These are phyloP conservation scores for Pichia sp. DNA, from an alignment of 1,139 yeast species.

Conservation along the genomic window DNA sequence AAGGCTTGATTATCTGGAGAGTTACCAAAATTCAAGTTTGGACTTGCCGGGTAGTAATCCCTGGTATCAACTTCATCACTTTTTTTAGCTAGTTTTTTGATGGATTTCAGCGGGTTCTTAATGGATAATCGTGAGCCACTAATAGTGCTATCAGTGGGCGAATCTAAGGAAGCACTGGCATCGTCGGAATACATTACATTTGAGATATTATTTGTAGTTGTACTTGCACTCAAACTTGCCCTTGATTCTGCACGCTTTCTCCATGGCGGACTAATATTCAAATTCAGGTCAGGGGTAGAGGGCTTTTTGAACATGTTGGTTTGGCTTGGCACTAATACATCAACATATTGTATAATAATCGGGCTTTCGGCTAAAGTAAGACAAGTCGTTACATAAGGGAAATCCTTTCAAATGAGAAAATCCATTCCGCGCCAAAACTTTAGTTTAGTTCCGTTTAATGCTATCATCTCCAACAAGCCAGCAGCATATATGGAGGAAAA, in stretches of 20 bases:
- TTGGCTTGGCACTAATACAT: neutral
- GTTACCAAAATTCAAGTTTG: slow-evolving; percentile 18
- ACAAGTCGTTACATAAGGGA: no score
- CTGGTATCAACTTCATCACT: slow-evolving; percentile 18
- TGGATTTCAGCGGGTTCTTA: slow-evolving; percentile 17
- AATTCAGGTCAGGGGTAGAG: slow-evolving; percentile 12
- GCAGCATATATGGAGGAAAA: neutral
- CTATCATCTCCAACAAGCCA: neutral
- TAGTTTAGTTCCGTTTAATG: neutral
- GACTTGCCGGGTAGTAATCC: slow-evolving; percentile 21
- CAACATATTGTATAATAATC: no score
- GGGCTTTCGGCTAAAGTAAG: no score
- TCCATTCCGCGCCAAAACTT: neutral
- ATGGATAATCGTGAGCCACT: neutral
- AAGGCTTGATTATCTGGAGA: slow-evolving; percentile 1
- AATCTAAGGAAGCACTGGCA: neutral
- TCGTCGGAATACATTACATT: neutral
- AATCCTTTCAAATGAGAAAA: neutral
- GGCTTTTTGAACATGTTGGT: slow-evolving; percentile 14
- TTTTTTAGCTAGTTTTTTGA: slow-evolving; percentile 14
- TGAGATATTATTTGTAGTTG: neutral
- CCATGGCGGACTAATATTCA: slow-evolving; percentile 13
- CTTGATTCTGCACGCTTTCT: slow-evolving; percentile 10
- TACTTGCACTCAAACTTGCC: neutral
- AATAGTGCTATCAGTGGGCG: neutral